Evolutionary conservation across 2,329 filamentous ascomycete species (phyloP).

Genomic region (Xenoacremonium recifei): DNA sequence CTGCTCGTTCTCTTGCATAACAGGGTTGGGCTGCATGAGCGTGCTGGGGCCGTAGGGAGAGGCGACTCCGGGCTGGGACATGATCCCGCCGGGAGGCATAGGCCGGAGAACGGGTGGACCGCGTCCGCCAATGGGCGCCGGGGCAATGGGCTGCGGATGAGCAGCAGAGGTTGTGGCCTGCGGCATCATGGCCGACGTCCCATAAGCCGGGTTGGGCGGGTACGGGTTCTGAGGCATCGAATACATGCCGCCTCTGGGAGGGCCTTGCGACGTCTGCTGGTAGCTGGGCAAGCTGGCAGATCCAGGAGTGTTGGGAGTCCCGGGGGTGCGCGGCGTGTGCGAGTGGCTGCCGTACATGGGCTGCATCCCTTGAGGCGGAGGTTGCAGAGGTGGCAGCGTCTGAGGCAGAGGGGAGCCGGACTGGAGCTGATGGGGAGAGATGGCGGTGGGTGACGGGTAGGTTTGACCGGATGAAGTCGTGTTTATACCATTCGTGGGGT

Average conservation of each 20-base stretch:
- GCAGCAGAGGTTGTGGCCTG: constrained; percentile 65
- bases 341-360: constrained; percentile 56
- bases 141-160: constrained; percentile 74
- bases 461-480: constrained; percentile 47
- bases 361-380: constrained; percentile 43
- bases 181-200: constrained; percentile 62
- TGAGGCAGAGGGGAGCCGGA: constrained; percentile 47
- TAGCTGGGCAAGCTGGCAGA: constrained; percentile 55
- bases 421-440: constrained; percentile 52
- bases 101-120: constrained; percentile 62
- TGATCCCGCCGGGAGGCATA: constrained; percentile 68
- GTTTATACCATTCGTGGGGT: constrained; percentile 57
- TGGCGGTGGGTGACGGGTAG: constrained; percentile 51
- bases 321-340: constrained; percentile 61
- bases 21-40: constrained; percentile 56
- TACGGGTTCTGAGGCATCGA: constrained; percentile 58
- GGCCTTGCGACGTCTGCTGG: constrained; percentile 48
- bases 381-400: constrained; percentile 56
- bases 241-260: constrained; percentile 48
- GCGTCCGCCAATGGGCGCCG: constrained; percentile 60
- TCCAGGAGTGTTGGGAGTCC: constrained; percentile 61
- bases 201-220: constrained; percentile 54
- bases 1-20: constrained; percentile 58
- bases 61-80: constrained; percentile 55
- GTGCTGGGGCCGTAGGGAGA: constrained; percentile 61